Percentiles rank a stretch among this genome's conserved stretches.
Evolutionary conservation across 768 basidiomycete genomes (phyloP).

Genomic region (Clitopilus passeckerianus): DNA sequence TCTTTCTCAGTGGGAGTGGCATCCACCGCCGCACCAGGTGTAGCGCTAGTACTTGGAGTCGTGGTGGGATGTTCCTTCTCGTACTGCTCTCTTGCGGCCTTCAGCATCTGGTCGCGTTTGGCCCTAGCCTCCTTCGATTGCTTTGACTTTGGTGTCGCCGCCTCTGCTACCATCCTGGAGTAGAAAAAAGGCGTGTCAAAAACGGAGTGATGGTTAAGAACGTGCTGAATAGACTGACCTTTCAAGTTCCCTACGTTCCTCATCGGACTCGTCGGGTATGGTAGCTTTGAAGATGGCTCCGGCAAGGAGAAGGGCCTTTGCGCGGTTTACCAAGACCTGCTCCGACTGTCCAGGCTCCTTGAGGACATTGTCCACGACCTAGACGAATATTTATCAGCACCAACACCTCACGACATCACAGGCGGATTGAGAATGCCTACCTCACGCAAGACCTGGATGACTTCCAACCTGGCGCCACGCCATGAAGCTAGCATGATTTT

Average conservation of each 20-base stretch:
- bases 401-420: neutral
- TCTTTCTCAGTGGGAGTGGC: neutral
- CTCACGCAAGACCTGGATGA: constrained; percentile 84
- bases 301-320: constrained; percentile 86
- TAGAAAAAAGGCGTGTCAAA: constrained; percentile 5
- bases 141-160: constrained; percentile 69
- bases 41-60: neutral
- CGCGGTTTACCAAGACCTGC: constrained; percentile 67
- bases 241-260: constrained; percentile 92
- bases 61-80: constrained; percentile 16
- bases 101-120: constrained; percentile 34
- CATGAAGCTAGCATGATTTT: constrained; percentile 97
- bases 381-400: neutral
- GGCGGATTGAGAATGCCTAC: constrained; percentile 13
- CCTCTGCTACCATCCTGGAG: constrained; percentile 82
- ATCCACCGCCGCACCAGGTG: neutral
- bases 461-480: constrained; percentile 95
- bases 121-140: constrained; percentile 34
- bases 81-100: constrained; percentile 22
- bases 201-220: neutral
- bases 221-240: constrained; percentile 48
- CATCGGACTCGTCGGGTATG: constrained; percentile 85
- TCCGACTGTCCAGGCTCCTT: constrained; percentile 77
- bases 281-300: constrained; percentile 89
- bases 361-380: constrained; percentile 82